phyloP scores from a whole-genome alignment of 2,329 filamentous ascomycete genomes.

The Zarea fungicola region DNA sequence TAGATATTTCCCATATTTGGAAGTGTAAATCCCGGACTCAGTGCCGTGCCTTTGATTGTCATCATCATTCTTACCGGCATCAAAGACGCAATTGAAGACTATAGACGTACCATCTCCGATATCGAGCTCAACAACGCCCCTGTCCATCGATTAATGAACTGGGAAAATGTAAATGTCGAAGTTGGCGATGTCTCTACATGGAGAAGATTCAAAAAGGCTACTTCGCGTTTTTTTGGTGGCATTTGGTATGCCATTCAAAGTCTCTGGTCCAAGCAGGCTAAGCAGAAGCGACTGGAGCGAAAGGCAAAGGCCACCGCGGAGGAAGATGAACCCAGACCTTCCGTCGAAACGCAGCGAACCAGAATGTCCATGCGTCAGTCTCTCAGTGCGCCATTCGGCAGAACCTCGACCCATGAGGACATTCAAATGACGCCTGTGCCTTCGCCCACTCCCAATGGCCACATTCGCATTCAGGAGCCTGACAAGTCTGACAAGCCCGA shows the following conservation, averaged over 20 bases:
- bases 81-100: conserved; percentile 96
- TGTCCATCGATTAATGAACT: conserved; percentile 82
- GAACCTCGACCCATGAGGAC: conserved; percentile 56
- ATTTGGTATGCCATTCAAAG: conserved; percentile 44
- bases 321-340: conserved; percentile 55
- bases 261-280: conserved; percentile 48
- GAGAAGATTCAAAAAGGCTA: conserved; percentile 88
- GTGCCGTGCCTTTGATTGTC: conserved; percentile 85
- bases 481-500: conserved; percentile 29
- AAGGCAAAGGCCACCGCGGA: conserved; percentile 26
- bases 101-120: conserved; percentile 83
- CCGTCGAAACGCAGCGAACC: conserved; percentile 37
- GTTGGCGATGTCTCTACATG: conserved; percentile 81
- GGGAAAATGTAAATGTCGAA: conserved; percentile 88
- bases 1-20: conserved; percentile 97
- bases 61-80: conserved; percentile 84
- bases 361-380: conserved; percentile 32
- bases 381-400: conserved; percentile 46
- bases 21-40: conserved; percentile 81
- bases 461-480: conserved; percentile 34
- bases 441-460: conserved; percentile 59
- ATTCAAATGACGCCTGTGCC: conserved; percentile 96
- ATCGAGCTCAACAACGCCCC: conserved; percentile 94
- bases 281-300: conserved; percentile 43
- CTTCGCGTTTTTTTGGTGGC: conserved; percentile 53